phyloP scores from a whole-genome alignment of 1,139 yeast species.

The Petasospora rhodanensis region DNA sequence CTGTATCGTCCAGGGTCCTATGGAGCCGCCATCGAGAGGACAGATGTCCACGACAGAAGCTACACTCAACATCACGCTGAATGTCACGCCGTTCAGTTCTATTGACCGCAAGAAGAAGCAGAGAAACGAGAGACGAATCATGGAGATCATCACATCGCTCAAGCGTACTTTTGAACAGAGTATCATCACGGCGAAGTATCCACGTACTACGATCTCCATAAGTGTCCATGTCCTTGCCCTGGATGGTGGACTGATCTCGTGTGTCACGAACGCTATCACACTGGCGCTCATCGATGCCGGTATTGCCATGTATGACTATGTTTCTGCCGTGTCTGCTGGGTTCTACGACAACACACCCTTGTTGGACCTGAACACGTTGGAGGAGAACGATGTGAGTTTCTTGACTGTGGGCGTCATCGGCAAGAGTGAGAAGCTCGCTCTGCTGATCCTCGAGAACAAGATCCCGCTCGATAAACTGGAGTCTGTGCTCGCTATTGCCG shows the following conservation, averaged over 20 bases:
- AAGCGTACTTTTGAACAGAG: conserved; percentile 81
- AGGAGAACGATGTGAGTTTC: conserved; percentile 77
- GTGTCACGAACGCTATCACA: conserved; percentile 83
- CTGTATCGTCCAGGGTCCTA: conserved; percentile 85
- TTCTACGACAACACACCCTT: conserved; percentile 71
- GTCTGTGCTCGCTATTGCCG: conserved; percentile 72
- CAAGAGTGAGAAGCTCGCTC: conserved; percentile 68
- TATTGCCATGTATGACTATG: conserved; percentile 88
- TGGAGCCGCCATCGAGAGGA: conserved; percentile 63
- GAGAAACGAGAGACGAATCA: conserved; percentile 64
- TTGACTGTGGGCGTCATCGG: conserved; percentile 86
- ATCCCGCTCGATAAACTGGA: conserved; percentile 81
- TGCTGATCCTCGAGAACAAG: conserved; percentile 74
- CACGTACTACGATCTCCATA: conserved; percentile 75
- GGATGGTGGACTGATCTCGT: conserved; percentile 84
- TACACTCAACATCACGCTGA: conserved; percentile 57
- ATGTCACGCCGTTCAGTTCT: conserved; percentile 78
- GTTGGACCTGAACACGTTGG: conserved; percentile 76
- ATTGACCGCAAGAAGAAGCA: conserved; percentile 61
- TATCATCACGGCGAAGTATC: conserved; percentile 68
- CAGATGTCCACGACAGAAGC: conserved; percentile 44
- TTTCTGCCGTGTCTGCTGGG: conserved; percentile 78
- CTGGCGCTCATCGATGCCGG: conserved; percentile 94
- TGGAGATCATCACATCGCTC: conserved; percentile 70
- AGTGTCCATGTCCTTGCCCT: conserved; percentile 76